Base-by-base conservation (phyloP, 352 stramenopile species). In the Blastocystis sp. region DNA sequence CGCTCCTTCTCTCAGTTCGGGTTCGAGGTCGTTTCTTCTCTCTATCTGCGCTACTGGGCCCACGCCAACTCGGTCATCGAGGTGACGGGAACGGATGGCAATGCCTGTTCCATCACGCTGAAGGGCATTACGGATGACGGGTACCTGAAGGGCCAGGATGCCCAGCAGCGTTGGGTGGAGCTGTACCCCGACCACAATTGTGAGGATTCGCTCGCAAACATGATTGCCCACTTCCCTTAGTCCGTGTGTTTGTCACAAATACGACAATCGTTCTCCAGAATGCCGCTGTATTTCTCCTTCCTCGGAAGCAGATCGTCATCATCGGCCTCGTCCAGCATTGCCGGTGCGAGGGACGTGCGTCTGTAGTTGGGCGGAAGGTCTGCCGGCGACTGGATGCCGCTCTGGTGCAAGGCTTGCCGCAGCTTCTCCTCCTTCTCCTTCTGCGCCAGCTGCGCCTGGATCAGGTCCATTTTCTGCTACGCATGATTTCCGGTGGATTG, bases 121-220 rank as follows among this genome's bases (percentile, higher is more conserved):
- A 74, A 24, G 21, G 64, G 64, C 34, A 74, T 74, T 4, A 74
- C 64, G 21, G 64, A 74, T 11, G 64, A 74, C 42, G 64, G 64
- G 7, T 74, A 74, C 45, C 45, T 74, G 40, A 74, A 74, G 28
- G 64, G 64, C 40, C 3, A 74, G 14, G 64, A 74, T n/a, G 17
- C n/a, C 2, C 34, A 38, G 66, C 34, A 76, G 1, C 19, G 42
- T 19, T 68, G 3, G 48, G 28, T 68, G 14, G 74, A 84, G 40
- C 24, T 84, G 4, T 84, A 70, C 66, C 74, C 74, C n/a, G 74
- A 84, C 48, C 61, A 28, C 11, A 84, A 84, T 59, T 84, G 74
- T 28, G 74, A 68, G 21, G 59, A 70, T 38, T 84, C 74, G 38
- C 21, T 84, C 19, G 59, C 45, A 40, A 84, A 84, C 52, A 62